Base-by-base conservation (phyloP, 371 early-diverging fungal species). In the Syncephalastrum sp. region DNA sequence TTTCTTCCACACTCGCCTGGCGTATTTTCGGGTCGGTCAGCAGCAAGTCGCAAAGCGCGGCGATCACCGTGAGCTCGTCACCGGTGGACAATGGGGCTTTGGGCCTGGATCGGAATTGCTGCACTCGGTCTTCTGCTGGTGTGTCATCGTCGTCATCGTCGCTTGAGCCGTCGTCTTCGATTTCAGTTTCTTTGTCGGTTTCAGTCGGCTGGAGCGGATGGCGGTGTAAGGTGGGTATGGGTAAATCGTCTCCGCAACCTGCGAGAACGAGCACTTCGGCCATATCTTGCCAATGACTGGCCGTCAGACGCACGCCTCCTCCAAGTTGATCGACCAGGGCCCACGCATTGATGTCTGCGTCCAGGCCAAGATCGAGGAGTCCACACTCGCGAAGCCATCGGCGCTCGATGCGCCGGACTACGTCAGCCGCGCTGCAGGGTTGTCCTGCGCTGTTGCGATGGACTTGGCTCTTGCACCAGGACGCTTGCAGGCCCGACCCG, bases 211-310 rank as follows among this genome's bases (percentile, higher is more conserved):
- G 21, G 5, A 24, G 15, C 16, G 44, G 42, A 29, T 51, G 25
- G 21, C 43, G 45, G 15, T 33, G 38, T 33, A 43, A n/a, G 17
- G 69, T 68, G 38, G 64, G 67, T 7, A 63, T 29, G 13, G 70
- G 63, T 16, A 71, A 19, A 56, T 60, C 56, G 5, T 51, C 42
- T 4, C 14, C 43, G 14, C 51, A 53, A 1, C 65, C 63, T 4
- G 64, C 63, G 10, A 54, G 27, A 16, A 50, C 50, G 16, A 72
- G 19, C 21, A 69, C 23, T 29, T 60, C 66, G 2, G 63, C 64
- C 8, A 72, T 50, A 53, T 68, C 70, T 29, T 65, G 59, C 76
- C 76, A 75, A 41, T 64, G 54, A 41, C 25, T 38, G 15, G 53
- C 49, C 8, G 65, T 54, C 63, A 75, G 64, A 5, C 76, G 10